phyloP scores from a whole-genome alignment of 192 early-diverging fungal genomes.

The Chytriomyces sp. region DNA sequence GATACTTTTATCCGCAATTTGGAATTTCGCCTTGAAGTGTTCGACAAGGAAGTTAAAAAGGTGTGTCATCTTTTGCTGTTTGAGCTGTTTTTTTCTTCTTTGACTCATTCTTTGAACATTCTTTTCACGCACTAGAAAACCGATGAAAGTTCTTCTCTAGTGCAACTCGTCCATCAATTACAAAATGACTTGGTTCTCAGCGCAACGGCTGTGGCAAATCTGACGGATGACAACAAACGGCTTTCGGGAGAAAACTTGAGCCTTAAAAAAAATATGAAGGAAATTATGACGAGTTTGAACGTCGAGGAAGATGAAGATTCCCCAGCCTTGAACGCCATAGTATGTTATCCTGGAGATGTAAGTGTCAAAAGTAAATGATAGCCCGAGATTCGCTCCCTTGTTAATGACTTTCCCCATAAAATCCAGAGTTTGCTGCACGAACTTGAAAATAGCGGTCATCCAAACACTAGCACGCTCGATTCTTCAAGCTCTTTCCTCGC shows the following conservation, averaged over 20 bases:
- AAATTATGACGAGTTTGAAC: neutral
- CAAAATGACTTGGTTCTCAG: neutral
- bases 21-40: neutral
- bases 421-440: neutral
- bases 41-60: conserved; percentile 1
- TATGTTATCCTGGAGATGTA: too few relatives aligned
- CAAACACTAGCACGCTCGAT: neutral
- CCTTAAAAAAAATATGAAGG: neutral
- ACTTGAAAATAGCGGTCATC: neutral
- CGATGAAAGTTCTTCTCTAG: neutral
- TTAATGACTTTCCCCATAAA: neutral
- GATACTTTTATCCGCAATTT: neutral
- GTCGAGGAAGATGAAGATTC: conserved; percentile 1
- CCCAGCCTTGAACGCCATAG: neutral
- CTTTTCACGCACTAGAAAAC: neutral
- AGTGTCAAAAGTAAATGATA: too few relatives aligned
- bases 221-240: neutral
- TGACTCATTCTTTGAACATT: neutral
- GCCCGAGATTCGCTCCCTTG: too few relatives aligned
- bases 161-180: neutral
- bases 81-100: neutral
- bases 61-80: neutral
- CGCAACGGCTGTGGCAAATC: neutral
- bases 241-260: neutral
- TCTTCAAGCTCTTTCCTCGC: neutral